Conservation (phyloP, 805 yeast species). For the Danielia reshetovae region DNA sequence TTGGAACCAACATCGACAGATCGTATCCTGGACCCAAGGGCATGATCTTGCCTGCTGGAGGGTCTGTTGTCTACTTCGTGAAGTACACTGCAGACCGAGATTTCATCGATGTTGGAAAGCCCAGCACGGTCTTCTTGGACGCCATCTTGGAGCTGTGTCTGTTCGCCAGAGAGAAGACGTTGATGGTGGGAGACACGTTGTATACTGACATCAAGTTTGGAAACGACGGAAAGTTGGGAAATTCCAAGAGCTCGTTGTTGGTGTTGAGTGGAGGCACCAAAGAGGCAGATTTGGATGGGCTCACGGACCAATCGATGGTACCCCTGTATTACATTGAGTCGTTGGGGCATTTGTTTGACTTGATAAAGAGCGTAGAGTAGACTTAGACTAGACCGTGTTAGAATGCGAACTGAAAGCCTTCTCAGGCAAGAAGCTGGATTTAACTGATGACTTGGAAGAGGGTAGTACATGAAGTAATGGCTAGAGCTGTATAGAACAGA, state of each 20-base stretch:
- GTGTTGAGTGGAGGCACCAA: slow-evolving; percentile 37
- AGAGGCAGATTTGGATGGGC: slow-evolving; percentile 18
- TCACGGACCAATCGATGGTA: slow-evolving; percentile 14
- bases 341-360: slow-evolving; percentile 25
- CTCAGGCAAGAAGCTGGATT: no score
- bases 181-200: slow-evolving; percentile 41
- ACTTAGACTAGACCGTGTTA: no score
- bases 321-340: slow-evolving; percentile 32
- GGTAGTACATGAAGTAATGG: no score
- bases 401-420: no score
- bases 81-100: slow-evolving; percentile 31
- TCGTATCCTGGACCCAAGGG: slow-evolving; percentile 39
- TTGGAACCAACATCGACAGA: slow-evolving; percentile 40
- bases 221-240: slow-evolving; percentile 35
- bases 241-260: slow-evolving; percentile 25
- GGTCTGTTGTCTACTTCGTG: slow-evolving; percentile 37
- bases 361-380: no score
- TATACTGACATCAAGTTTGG: slow-evolving; percentile 43
- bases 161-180: slow-evolving; percentile 25
- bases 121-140: slow-evolving; percentile 29
- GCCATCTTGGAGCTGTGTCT: slow-evolving; percentile 23
- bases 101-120: slow-evolving; percentile 36
- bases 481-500: no score
- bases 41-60: slow-evolving; percentile 38
- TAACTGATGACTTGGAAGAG: no score